Evolutionary conservation across 2,329 filamentous ascomycete species (phyloP).

Genomic region (Aschersonia sp.): DNA sequence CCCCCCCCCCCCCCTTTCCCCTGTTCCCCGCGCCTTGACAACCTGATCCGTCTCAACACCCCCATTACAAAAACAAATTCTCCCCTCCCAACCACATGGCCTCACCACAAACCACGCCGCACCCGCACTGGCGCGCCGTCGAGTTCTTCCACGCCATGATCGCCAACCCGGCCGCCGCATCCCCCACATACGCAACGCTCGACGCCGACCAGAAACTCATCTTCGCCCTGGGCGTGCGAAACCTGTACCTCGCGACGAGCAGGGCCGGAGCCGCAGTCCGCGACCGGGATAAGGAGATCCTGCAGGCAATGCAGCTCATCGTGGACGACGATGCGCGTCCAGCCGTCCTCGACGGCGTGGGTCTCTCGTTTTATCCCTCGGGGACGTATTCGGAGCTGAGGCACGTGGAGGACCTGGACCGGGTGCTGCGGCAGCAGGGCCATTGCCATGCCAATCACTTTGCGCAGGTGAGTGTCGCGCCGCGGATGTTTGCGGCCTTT

Average conservation of each 20-base stretch:
- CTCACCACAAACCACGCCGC: too few species aligned
- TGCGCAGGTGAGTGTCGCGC: slow-evolving; percentile 3
- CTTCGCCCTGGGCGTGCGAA: slow-evolving; percentile 4
- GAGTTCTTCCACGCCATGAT: slow-evolving; percentile 5
- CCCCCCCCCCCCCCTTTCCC: background rate
- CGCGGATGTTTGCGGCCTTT: slow-evolving; percentile 6
- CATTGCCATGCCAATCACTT: slow-evolving; percentile 1
- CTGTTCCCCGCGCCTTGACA: background rate
- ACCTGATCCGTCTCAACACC: too few species aligned
- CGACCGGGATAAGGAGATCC: slow-evolving; percentile 3
- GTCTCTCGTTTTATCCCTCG: slow-evolving; percentile 3
- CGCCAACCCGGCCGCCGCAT: background rate
- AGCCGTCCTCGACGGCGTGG: background rate
- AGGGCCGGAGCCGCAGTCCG: background rate
- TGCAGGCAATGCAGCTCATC: slow-evolving; percentile 1
- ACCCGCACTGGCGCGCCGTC: slow-evolving; percentile 2
- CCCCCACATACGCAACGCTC: background rate
- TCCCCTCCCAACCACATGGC: too few species aligned
- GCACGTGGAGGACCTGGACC: slow-evolving; percentile 3
- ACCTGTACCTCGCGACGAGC: slow-evolving; percentile 2
- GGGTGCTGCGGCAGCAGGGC: slow-evolving; percentile 1
- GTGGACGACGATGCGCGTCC: background rate
- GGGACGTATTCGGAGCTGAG: background rate
- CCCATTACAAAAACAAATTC: too few species aligned
- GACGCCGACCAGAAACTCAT: slow-evolving; percentile 4